phyloP scores from a whole-genome alignment of 2,329 filamentous ascomycete species.

The Pleurostoma richardsiae region DNA sequence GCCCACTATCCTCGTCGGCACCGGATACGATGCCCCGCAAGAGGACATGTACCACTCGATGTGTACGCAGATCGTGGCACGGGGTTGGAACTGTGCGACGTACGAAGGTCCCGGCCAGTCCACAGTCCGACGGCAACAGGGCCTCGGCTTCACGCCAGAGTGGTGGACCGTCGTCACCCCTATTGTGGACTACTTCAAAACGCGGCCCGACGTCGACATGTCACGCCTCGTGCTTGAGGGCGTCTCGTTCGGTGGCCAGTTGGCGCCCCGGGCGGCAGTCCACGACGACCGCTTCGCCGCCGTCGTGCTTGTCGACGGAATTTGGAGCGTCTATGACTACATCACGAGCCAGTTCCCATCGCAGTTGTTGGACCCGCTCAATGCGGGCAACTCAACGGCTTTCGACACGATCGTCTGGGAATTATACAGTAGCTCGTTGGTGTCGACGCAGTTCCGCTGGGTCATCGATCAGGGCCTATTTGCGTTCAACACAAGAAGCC shows the following conservation, averaged over 20 bases:
- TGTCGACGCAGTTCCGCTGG: constrained; percentile 19
- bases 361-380: constrained; percentile 9
- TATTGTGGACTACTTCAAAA: constrained; percentile 29
- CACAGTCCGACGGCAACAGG: constrained; percentile 31
- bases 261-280: constrained; percentile 33
- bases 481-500: constrained; percentile 22
- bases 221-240: constrained; percentile 30
- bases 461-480: constrained; percentile 26
- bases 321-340: constrained; percentile 21
- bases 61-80: constrained; percentile 21
- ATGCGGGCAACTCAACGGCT: constrained; percentile 8
- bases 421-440: background rate
- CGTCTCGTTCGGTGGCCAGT: constrained; percentile 33
- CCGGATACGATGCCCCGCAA: constrained; percentile 28
- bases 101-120: constrained; percentile 43
- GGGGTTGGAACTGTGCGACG: constrained; percentile 35
- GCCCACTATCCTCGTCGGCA: constrained; percentile 28
- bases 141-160: constrained; percentile 34
- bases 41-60: constrained; percentile 28
- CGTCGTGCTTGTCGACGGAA: constrained; percentile 30
- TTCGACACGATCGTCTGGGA: constrained; percentile 9
- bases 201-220: constrained; percentile 21
- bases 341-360: constrained; percentile 11
- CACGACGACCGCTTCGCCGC: constrained; percentile 36
- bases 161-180: constrained; percentile 34